Evolutionary conservation across 208 protist genomes (phyloP).

Genomic region (Acanthamoeba sp.): DNA sequence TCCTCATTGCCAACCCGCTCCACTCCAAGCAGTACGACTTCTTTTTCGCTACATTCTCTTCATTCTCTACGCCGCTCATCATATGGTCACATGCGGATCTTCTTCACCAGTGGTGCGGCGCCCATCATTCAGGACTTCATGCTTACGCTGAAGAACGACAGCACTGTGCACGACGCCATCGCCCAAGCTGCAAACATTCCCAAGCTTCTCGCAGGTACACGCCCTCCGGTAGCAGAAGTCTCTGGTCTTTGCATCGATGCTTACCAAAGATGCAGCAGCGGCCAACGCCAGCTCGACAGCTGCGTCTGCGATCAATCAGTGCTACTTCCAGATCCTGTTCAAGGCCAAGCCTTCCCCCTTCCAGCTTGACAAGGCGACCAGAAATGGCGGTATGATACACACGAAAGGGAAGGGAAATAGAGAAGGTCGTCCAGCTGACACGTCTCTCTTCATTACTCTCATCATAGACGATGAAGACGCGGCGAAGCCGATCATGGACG

Average conservation of each 20-base stretch:
- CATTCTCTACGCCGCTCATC: not conserved
- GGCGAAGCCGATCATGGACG: slow-evolving; percentile 62
- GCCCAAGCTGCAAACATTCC: slow-evolving; percentile 20
- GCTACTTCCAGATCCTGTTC: slow-evolving; percentile 62
- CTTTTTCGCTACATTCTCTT: not conserved
- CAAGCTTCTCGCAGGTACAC: slow-evolving; percentile 17
- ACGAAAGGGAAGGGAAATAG: not conserved
- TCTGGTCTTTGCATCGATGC: not conserved
- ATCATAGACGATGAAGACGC: not conserved
- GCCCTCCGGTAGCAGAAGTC: not conserved
- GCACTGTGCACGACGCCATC: slow-evolving; percentile 50
- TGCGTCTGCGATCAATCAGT: not conserved
- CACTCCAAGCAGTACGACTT: slow-evolving; percentile 65
- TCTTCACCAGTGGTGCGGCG: not conserved
- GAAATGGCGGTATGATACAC: not conserved
- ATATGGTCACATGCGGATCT: not conserved
- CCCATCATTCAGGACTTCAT: slow-evolving; percentile 50
- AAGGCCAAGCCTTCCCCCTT: slow-evolving; percentile 55
- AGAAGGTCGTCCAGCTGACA: not conserved
- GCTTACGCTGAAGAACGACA: slow-evolving; percentile 46
- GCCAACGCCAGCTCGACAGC: not conserved
- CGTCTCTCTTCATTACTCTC: not conserved
- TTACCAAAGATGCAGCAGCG: not conserved
- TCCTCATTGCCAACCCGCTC: slow-evolving; percentile 64
- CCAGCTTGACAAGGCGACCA: slow-evolving; percentile 18